Conservation (phyloP, 768 basidiomycete genomes). For the Mycena chlorophos region DNA sequence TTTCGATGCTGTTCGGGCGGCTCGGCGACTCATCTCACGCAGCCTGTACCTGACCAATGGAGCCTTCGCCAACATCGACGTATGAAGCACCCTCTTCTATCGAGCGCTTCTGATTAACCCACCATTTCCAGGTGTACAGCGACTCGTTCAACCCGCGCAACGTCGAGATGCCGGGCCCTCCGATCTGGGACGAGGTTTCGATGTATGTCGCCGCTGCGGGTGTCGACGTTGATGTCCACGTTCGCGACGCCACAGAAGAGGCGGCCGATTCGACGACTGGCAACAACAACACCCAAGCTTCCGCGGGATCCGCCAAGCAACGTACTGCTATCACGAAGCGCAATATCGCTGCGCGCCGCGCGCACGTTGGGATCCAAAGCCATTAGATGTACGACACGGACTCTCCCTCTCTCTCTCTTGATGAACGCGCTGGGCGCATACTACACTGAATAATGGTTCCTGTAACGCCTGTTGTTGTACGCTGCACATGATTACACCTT, state of each 20-base stretch:
- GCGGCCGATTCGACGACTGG: background rate
- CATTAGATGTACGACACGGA: background rate
- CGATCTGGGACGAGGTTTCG: constrained; percentile 17
- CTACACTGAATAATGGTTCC: background rate
- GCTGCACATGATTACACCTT: too few relatives aligned
- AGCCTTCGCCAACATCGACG: constrained; percentile 22
- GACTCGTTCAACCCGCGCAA: constrained; percentile 12
- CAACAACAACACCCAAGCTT: background rate
- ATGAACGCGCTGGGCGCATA: background rate
- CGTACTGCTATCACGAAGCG: background rate
- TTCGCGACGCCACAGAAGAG: background rate
- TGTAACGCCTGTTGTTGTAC: background rate
- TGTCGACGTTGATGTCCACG: background rate
- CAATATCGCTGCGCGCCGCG: background rate
- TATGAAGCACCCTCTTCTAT: constrained; percentile 2
- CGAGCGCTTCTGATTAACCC: background rate
- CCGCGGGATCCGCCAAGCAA: background rate
- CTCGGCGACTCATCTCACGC: background rate
- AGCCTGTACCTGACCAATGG: constrained; percentile 20
- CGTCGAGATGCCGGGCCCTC: constrained; percentile 15
- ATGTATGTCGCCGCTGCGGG: background rate
- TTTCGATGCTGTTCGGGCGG: background rate
- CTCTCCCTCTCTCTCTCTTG: background rate
- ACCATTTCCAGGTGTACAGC: constrained; percentile 11
- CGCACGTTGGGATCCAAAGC: background rate